Conservation (phyloP, 225 moss, liverwort and hornwort species). For the Polytrichum commune region DNA sequence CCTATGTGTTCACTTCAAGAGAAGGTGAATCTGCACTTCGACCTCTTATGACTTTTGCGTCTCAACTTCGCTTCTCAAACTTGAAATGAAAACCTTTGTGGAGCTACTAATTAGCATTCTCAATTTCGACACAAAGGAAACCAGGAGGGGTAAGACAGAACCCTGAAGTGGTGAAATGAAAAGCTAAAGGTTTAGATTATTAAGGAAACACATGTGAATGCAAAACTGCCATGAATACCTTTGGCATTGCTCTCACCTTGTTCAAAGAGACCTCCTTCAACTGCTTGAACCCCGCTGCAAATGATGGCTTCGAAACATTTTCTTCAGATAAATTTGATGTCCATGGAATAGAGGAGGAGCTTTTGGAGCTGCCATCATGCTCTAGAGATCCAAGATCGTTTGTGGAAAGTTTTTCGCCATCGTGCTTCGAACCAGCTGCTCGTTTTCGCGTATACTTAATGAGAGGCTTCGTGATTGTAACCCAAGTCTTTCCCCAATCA, state of each 20-base stretch:
- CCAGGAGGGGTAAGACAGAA: no score
- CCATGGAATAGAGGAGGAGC: constrained; percentile 3
- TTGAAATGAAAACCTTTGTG: no score
- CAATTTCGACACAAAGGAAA: neutral
- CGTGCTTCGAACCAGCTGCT: constrained; percentile 2
- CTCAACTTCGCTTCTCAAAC: no score
- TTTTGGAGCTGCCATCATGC: constrained; percentile 11
- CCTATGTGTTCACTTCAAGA: no score
- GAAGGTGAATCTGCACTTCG: no score
- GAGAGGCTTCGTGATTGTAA: constrained; percentile 26
- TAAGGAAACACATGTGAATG: no score
- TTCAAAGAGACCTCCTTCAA: constrained; percentile 78
- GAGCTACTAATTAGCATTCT: neutral
- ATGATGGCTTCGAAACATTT: constrained; percentile 13
- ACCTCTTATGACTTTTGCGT: no score
- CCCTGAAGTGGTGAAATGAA: no score
- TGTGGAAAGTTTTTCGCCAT: neutral
- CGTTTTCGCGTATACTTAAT: constrained; percentile 7
- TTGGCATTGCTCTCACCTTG: constrained; percentile 40
- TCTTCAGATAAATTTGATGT: constrained; percentile 13
- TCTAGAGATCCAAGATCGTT: constrained; percentile 2
- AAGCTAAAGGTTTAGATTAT: no score
- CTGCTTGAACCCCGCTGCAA: constrained; percentile 9
- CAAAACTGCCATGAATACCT: neutral
- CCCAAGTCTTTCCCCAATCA: constrained; percentile 43